Evolutionary conservation across 306 rosid species (phyloP), one percentile per base, ranked within the genome.

Genomic region (Fragaria ananassa): DNA sequence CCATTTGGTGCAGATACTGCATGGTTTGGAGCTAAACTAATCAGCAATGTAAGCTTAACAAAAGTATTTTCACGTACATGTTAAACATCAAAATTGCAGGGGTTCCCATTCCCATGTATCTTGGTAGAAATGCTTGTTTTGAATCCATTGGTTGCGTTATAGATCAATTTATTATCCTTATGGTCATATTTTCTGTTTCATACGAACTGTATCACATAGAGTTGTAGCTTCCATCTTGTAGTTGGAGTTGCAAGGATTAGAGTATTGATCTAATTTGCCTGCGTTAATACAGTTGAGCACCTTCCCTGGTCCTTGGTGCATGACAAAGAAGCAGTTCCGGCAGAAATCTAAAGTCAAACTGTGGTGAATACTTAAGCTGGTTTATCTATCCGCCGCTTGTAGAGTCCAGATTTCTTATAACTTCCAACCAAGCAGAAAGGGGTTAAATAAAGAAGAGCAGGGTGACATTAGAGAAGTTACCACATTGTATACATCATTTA

Each of bases 11-110:
- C 69, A 5, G 91, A 92, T 60, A 83, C 97, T 25, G 90, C 93
- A 74, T 92, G 98, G 98, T 95, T 88, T 76, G 98, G 97, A 73
- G 98, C 89, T 8, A 90, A 89, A 81, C 82, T 88, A 65, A 86
- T 95, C 82, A 82, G 96, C 90, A 95, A 85, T 75, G 98, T 92
- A 83, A 88, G 96, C 80, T 56, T 18, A 76, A 64, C 39, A 6
- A 4, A 75, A 21, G 46, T 46, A 56, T 57, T 31, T 39, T 31
- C 41, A 29, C 8, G 5, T 39, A 21, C 21, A 8, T 4, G n/a
- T 37, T 27, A 41, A 68, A 23, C 63, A 54, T 41, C 21, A 66
- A 75, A 78, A 54, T 71, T 65, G 70, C 73, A 69, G 18, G 29
- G 64, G 7, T 57, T 4, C 4, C 35, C 14, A 70, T 62, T 46